These are phyloP conservation scores for Lactarius tabidus DNA, from an alignment of 768 basidiomycete genomes.

Conservation along the genomic window DNA sequence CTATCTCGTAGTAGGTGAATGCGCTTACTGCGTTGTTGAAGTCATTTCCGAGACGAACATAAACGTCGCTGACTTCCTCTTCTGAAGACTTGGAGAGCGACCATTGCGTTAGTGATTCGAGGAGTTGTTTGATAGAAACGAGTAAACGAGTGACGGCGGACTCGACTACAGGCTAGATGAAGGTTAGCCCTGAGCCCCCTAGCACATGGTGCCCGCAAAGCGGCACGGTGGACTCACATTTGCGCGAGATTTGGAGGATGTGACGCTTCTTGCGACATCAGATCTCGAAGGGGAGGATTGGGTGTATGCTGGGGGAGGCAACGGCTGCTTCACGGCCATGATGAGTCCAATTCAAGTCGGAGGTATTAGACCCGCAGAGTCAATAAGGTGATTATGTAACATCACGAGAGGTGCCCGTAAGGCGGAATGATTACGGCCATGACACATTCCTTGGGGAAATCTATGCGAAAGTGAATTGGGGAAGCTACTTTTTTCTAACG, in stretches of 20 bases:
- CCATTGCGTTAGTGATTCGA: slow-evolving; percentile 87
- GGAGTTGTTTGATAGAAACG: slow-evolving; percentile 91
- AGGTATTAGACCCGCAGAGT: not conserved
- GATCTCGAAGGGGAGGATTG: not conserved
- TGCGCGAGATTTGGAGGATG: slow-evolving; percentile 9
- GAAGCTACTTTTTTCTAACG: no score
- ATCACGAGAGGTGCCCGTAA: no score
- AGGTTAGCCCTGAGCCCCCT: not conserved
- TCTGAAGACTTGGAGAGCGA: slow-evolving; percentile 69
- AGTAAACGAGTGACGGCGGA: slow-evolving; percentile 88
- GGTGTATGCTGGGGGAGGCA: not conserved
- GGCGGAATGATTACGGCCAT: no score
- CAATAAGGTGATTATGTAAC: slow-evolving; percentile 10
- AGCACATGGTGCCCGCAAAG: not conserved
- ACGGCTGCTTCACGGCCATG: slow-evolving; percentile 20
- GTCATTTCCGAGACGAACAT: slow-evolving; percentile 94
- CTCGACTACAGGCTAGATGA: slow-evolving; percentile 69
- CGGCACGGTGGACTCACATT: slow-evolving; percentile 2
- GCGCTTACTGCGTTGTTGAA: slow-evolving; percentile 93
- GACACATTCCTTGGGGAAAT: no score
- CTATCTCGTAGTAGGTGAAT: slow-evolving; percentile 79
- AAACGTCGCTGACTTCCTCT: slow-evolving; percentile 88
- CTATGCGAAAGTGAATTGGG: no score
- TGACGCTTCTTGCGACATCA: slow-evolving; percentile 5
- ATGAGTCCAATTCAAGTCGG: not conserved